phyloP scores from a whole-genome alignment of 371 early-diverging fungal genomes.

The Actinomortierella ambigua region DNA sequence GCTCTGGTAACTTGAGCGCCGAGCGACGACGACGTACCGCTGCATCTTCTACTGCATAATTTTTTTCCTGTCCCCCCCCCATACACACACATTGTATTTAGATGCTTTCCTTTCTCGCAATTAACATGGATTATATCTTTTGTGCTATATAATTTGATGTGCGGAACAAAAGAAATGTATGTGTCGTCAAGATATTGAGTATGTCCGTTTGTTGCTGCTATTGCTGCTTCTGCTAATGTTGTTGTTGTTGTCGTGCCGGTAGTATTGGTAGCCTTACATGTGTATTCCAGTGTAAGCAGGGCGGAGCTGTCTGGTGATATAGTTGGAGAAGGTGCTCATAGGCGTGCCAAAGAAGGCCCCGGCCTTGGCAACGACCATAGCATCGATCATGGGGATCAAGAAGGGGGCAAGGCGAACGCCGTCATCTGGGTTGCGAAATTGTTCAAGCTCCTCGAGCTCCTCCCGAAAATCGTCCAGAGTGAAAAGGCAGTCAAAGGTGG shows the following conservation, averaged over 20 bases:
- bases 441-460: slow-evolving; percentile 48
- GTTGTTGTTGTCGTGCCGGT: too few species aligned
- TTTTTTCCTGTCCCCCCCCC: too few species aligned
- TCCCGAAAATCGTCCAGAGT: slow-evolving; percentile 58
- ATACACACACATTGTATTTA: neutral
- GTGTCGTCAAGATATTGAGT: too few species aligned
- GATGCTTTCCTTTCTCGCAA: neutral
- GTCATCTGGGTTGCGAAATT: slow-evolving; percentile 57
- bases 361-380: slow-evolving; percentile 66
- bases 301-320: slow-evolving; percentile 36
- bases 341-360: slow-evolving; percentile 63
- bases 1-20: slow-evolving; percentile 38
- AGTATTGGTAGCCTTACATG: too few species aligned
- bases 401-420: slow-evolving; percentile 53
- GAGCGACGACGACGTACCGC: slow-evolving; percentile 31
- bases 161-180: too few species aligned
- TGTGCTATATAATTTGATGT: neutral
- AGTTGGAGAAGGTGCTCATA: slow-evolving; percentile 61
- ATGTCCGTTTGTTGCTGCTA: too few species aligned
- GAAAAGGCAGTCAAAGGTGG: slow-evolving; percentile 62
- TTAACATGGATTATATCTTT: neutral
- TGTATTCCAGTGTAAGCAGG: slow-evolving; percentile 39
- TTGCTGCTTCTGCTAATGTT: too few species aligned
- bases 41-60: neutral
- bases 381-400: slow-evolving; percentile 69